phyloP scores from a whole-genome alignment of 2,329 filamentous ascomycete genomes.

The Alternaria burnsii region DNA sequence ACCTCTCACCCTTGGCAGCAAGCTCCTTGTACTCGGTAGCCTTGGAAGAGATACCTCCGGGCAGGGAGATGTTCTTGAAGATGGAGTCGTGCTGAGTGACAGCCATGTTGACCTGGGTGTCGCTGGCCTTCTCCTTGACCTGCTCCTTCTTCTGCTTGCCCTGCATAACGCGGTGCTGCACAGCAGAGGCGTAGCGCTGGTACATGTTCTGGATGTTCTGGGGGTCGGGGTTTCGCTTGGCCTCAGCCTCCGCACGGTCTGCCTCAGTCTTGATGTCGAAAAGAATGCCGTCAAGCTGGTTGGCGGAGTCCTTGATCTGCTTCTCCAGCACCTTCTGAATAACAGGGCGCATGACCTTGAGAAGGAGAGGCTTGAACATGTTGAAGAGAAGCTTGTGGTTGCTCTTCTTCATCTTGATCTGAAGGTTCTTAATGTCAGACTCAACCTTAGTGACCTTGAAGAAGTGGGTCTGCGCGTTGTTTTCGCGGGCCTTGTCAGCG shows the following conservation, averaged over 20 bases:
- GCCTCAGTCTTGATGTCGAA: conserved; percentile 86
- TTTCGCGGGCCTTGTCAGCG: conserved; percentile 65
- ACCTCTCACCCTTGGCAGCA: conserved; percentile 85
- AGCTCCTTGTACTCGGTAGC: conserved; percentile 92
- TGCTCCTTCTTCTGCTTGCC: conserved; percentile 79
- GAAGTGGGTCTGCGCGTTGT: conserved; percentile 76
- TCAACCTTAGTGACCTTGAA: conserved; percentile 94
- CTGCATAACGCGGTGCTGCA: conserved; percentile 76
- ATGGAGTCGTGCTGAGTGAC: conserved; percentile 89
- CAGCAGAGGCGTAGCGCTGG: conserved; percentile 79
- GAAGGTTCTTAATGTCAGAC: conserved; percentile 80
- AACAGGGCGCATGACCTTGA: conserved; percentile 83
- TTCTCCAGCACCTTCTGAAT: conserved; percentile 90
- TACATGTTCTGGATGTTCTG: conserved; percentile 84
- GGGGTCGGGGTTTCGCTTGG: conserved; percentile 69
- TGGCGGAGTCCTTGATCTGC: conserved; percentile 83
- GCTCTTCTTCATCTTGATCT: conserved; percentile 92
- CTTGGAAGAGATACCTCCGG: conserved; percentile 89
- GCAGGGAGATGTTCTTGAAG: conserved; percentile 86
- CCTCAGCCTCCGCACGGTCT: conserved; percentile 72
- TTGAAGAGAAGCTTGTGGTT: conserved; percentile 92
- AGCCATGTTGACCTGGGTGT: conserved; percentile 83
- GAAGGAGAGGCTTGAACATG: conserved; percentile 84
- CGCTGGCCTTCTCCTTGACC: conserved; percentile 57
- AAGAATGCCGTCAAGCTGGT: conserved; percentile 74